Conservation (phyloP, 352 stramenopile genomes). For the Phytophthora pisi region DNA sequence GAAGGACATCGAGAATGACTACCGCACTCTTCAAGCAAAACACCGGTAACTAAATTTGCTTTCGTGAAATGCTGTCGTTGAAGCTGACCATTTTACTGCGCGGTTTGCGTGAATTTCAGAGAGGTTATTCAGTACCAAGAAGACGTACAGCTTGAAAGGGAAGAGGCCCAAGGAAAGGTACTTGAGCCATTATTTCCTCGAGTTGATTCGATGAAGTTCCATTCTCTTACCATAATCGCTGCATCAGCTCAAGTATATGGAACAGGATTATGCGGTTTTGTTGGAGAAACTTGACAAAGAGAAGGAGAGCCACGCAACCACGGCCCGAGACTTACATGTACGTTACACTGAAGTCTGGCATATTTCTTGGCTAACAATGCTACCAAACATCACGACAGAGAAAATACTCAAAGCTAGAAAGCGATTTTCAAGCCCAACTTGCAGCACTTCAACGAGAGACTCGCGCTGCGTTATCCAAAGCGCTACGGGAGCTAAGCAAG, state of each 20-base stretch:
- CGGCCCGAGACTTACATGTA: conserved; percentile 58
- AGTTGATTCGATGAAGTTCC: neutral
- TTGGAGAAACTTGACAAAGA: conserved; percentile 68
- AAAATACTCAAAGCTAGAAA: conserved; percentile 50
- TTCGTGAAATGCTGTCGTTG: too few relatives aligned
- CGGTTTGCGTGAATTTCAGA: conserved; percentile 20
- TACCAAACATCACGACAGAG: conserved; percentile 29
- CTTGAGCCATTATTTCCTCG: neutral
- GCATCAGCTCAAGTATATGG: conserved; percentile 67
- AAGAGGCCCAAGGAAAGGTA: conserved; percentile 74
- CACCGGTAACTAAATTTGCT: conserved; percentile 45
- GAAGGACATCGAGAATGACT: conserved; percentile 83
- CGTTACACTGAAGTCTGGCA: neutral
- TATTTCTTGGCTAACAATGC: neutral
- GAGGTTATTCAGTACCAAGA: conserved; percentile 71
- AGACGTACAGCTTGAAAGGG: conserved; percentile 69
- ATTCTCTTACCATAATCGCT: neutral
- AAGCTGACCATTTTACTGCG: neutral
- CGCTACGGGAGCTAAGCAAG: conserved; percentile 61
- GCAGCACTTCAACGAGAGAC: conserved; percentile 60
- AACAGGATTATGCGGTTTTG: conserved; percentile 61
- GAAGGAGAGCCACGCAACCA: conserved; percentile 49
- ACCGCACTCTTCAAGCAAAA: conserved; percentile 73
- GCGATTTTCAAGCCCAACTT: conserved; percentile 42
- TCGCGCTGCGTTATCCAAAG: conserved; percentile 57